A percentile compares a stretch with the other conserved stretches of the same genome.
These are phyloP conservation scores for Letharia lupina DNA, from an alignment of 495 filamentous ascomycete genomes.

Conservation along the genomic window DNA sequence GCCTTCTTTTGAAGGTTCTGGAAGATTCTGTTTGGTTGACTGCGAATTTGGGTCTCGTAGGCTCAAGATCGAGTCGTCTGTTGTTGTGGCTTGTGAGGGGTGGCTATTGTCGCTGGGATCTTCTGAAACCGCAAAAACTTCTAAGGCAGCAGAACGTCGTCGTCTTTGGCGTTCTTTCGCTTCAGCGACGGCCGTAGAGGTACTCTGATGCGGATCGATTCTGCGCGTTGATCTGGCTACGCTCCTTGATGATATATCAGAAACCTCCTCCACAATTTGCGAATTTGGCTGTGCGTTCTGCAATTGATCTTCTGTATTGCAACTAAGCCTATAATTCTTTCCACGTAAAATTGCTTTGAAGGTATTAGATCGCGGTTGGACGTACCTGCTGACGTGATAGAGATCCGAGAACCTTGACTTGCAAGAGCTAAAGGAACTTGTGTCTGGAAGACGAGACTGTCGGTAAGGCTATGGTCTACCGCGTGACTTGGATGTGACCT, in stretches of 20 bases:
- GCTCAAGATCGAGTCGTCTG: slow-evolving; percentile 19
- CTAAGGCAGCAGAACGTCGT: neutral
- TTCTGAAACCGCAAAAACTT: slow-evolving; percentile 7
- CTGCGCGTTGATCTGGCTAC: neutral
- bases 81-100: slow-evolving; percentile 20
- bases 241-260: slow-evolving; percentile 6
- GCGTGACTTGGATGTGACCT: neutral
- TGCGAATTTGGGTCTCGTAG: slow-evolving; percentile 17
- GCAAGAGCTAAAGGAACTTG: slow-evolving; percentile 5
- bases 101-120: slow-evolving; percentile 5
- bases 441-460: slow-evolving; percentile 11
- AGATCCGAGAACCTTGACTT: slow-evolving; percentile 8
- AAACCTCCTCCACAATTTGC: neutral
- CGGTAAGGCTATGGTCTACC: neutral
- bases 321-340: neutral
- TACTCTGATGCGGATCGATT: neutral
- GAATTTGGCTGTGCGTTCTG: neutral
- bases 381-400: slow-evolving; percentile 7
- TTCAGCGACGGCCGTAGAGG: neutral
- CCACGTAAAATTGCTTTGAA: neutral
- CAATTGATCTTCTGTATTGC: neutral
- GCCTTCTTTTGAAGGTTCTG: neutral
- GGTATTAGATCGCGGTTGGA: neutral
- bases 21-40: neutral
- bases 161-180: neutral